A percentile compares a stretch with the other conserved stretches of the same genome.
These are phyloP conservation scores for Volvox reticuliferus DNA, from an alignment of 139 green algal species.

Conservation along the genomic window DNA sequence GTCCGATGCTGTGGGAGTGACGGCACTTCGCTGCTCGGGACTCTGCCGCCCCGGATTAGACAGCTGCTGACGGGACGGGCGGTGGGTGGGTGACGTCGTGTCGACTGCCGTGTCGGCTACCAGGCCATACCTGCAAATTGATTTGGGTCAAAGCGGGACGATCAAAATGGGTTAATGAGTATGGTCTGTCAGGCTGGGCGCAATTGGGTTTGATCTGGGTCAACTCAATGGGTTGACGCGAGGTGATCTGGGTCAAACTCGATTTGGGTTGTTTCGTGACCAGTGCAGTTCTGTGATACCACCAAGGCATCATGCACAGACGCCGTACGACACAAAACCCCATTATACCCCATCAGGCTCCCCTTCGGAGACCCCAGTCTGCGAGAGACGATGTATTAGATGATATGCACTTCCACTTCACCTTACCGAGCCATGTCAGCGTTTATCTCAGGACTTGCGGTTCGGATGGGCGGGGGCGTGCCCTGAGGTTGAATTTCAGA, in stretches of 20 bases:
- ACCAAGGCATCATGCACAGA: too few species aligned
- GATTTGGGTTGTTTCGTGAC: too few species aligned
- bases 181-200: too few species aligned
- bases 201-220: too few species aligned
- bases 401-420: background rate
- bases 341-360: too few species aligned
- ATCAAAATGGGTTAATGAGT: background rate
- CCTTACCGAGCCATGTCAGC: slow-evolving; percentile 8
- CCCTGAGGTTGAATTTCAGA: background rate
- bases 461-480: background rate
- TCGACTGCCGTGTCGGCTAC: background rate
- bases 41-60: background rate
- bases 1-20: slow-evolving; percentile 20
- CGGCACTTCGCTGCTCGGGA: background rate
- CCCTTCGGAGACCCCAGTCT: too few species aligned
- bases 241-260: too few species aligned
- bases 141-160: background rate
- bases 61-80: slow-evolving; percentile 10
- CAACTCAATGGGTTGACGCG: too few species aligned
- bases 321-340: too few species aligned
- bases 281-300: too few species aligned
- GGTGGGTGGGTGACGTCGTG: background rate
- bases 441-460: background rate
- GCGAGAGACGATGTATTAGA: too few species aligned
- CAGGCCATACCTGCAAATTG: slow-evolving; percentile 13